phyloP scores from a whole-genome alignment of 768 basidiomycete species.

The Suillus brevipes region DNA sequence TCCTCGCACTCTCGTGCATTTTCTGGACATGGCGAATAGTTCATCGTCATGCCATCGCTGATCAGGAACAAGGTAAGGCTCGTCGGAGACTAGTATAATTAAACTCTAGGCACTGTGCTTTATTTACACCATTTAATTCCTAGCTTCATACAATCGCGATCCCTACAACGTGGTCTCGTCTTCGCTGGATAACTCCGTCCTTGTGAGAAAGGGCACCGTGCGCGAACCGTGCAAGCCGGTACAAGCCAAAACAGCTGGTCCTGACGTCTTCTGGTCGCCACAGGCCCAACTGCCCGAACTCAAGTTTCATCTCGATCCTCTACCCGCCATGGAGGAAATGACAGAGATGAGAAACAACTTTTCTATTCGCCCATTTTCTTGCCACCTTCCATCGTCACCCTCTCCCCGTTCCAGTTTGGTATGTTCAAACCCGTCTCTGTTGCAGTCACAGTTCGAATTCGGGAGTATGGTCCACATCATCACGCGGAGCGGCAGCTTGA shows the following conservation, averaged over 20 bases:
- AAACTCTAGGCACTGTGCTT: not conserved
- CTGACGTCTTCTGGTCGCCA: slow-evolving; percentile 12
- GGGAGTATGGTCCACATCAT: not conserved
- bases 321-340: not conserved
- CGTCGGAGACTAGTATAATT: not conserved
- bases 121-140: not conserved
- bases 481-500: not conserved
- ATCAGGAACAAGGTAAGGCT: slow-evolving; percentile 2
- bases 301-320: not conserved
- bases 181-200: slow-evolving; percentile 2
- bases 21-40: not conserved
- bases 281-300: slow-evolving; percentile 8
- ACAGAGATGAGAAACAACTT: slow-evolving; percentile 1
- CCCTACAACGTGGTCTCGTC: slow-evolving; percentile 7
- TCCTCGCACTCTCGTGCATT: not conserved
- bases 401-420: slow-evolving; percentile 11
- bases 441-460: not conserved
- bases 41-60: not conserved
- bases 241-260: slow-evolving; percentile 11
- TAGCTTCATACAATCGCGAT: slow-evolving; percentile 4
- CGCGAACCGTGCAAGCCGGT: slow-evolving; percentile 10
- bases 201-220: slow-evolving; percentile 9
- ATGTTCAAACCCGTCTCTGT: not conserved
- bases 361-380: not conserved
- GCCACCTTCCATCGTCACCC: not conserved